Evolutionary conservation across 1,284 basidiomycete species (phyloP).

Genomic region (Boletellus deceptivus): DNA sequence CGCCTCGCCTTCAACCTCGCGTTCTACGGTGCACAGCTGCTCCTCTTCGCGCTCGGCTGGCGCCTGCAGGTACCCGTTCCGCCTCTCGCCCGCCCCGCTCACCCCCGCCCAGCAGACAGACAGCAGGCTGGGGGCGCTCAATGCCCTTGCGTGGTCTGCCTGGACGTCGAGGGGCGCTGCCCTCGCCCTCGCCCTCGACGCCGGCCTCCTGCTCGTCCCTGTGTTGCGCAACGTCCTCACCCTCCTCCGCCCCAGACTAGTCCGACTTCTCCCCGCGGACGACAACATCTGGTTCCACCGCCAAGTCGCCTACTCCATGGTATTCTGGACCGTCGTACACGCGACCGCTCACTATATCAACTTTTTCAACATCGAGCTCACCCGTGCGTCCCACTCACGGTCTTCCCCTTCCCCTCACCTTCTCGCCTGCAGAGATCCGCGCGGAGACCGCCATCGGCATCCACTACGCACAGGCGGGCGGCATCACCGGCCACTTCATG

Average conservation of each 20-base stretch:
- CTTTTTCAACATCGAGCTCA: constrained; percentile 82
- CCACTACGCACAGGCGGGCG: constrained; percentile 83
- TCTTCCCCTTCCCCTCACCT: not conserved
- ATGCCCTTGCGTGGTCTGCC: constrained; percentile 74
- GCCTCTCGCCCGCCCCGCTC: not conserved
- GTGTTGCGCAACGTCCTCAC: constrained; percentile 84
- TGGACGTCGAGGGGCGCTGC: constrained; percentile 87
- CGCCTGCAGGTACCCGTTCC: constrained; percentile 58
- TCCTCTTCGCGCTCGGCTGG: constrained; percentile 78
- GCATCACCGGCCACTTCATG: constrained; percentile 89
- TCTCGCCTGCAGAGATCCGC: constrained; percentile 61
- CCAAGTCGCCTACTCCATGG: constrained; percentile 87
- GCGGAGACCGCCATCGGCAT: constrained; percentile 72
- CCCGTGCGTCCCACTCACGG: constrained; percentile 50
- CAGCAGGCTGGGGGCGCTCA: constrained; percentile 64
- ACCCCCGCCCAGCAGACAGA: constrained; percentile 53
- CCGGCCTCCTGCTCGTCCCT: constrained; percentile 78
- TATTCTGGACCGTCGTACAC: constrained; percentile 85
- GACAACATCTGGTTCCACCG: constrained; percentile 93
- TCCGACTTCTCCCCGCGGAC: constrained; percentile 81
- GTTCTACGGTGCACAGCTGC: constrained; percentile 73
- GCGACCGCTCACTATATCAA: constrained; percentile 90
- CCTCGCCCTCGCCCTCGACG: constrained; percentile 80
- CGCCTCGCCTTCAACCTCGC: constrained; percentile 71
- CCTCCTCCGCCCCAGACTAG: constrained; percentile 70